Evolutionary conservation across 257 asterid genomes (phyloP).

Genomic region (Lavandula angustifolia): DNA sequence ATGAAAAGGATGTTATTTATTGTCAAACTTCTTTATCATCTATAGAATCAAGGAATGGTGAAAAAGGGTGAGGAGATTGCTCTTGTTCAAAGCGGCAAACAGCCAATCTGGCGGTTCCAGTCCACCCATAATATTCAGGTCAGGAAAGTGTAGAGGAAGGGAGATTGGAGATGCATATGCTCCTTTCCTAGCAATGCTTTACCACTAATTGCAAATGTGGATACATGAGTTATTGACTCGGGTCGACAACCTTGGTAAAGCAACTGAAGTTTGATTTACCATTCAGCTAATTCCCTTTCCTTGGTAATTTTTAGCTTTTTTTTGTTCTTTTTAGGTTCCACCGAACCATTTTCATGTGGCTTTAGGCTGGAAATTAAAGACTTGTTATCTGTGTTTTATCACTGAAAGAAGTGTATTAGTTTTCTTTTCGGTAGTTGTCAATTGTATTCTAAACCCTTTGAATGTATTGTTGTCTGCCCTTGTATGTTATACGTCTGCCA

Average conservation of each 20-base stretch:
- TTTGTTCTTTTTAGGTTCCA: background rate
- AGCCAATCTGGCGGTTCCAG: conserved; percentile 77
- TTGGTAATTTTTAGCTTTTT: background rate
- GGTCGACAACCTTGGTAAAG: background rate
- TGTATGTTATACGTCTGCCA: too few species aligned
- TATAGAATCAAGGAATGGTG: conserved; percentile 85
- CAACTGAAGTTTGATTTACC: too few species aligned
- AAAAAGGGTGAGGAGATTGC: conserved; percentile 92
- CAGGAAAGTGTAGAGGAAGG: conserved; percentile 60
- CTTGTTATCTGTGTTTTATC: conserved; percentile 21
- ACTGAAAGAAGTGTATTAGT: background rate
- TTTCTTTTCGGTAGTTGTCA: background rate
- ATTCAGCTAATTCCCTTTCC: background rate
- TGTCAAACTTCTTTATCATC: conserved; percentile 10
- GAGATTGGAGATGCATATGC: background rate
- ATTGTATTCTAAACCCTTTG: background rate
- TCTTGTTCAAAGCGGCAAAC: conserved; percentile 91
- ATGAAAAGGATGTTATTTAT: background rate
- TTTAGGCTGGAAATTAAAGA: conserved; percentile 19
- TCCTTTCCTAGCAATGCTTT: background rate
- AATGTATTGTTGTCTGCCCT: background rate
- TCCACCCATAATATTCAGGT: conserved; percentile 95
- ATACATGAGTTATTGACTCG: background rate
- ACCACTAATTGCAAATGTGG: conserved; percentile 9
- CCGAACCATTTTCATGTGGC: conserved; percentile 19